Evolutionary conservation across 495 filamentous ascomycete species (phyloP).

Genomic region (Cenococcum geophilum): DNA sequence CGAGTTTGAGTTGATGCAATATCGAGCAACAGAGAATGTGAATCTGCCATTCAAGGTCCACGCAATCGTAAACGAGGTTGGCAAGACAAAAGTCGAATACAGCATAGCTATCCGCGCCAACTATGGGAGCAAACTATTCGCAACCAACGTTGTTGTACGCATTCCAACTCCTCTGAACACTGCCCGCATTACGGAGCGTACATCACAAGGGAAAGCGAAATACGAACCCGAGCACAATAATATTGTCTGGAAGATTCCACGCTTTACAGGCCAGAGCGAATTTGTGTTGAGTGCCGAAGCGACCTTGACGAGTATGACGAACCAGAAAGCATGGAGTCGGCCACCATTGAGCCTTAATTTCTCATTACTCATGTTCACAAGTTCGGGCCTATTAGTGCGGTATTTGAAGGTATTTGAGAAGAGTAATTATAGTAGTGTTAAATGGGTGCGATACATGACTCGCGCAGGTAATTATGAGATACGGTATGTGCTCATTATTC

Average conservation of each 20-base stretch:
- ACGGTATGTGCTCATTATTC: slow-evolving; percentile 40
- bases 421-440: slow-evolving; percentile 95
- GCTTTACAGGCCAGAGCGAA: slow-evolving; percentile 93
- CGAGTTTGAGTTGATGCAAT: slow-evolving; percentile 98
- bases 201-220: slow-evolving; percentile 91
- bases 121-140: slow-evolving; percentile 92
- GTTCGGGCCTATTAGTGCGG: slow-evolving; percentile 79
- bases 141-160: slow-evolving; percentile 92
- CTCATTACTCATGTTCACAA: slow-evolving; percentile 95
- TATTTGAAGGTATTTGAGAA: slow-evolving; percentile 99
- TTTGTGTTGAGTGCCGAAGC: slow-evolving; percentile 93
- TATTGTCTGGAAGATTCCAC: slow-evolving; percentile 98
- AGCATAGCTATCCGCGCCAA: slow-evolving; percentile 96
- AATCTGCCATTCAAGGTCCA: slow-evolving; percentile 99
- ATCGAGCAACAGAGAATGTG: slow-evolving; percentile 98
- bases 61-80: slow-evolving; percentile 94
- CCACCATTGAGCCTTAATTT: slow-evolving; percentile 91
- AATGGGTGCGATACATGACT: slow-evolving; percentile 99
- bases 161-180: slow-evolving; percentile 97
- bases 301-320: slow-evolving; percentile 89
- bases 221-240: slow-evolving; percentile 98
- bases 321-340: slow-evolving; percentile 95
- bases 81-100: slow-evolving; percentile 97
- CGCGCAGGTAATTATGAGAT: slow-evolving; percentile 81
- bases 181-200: slow-evolving; percentile 86